These are phyloP conservation scores for Penicillium sp. DNA, from an alignment of 2,329 filamentous ascomycete genomes.

Conservation along the genomic window DNA sequence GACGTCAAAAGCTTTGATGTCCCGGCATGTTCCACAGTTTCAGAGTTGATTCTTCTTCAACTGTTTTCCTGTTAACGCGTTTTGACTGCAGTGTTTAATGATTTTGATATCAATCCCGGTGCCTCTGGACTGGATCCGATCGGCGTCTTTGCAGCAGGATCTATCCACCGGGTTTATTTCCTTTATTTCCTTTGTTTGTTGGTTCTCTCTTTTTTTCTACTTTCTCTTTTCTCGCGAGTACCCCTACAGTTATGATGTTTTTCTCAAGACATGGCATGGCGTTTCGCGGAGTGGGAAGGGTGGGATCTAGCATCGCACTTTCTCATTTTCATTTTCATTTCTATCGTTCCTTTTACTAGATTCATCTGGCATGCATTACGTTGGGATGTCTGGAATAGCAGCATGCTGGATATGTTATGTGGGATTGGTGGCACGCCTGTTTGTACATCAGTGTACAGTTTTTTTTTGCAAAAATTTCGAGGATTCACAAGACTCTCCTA, in stretches of 20 bases:
- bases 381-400: slow-evolving; percentile 1
- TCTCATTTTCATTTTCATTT: slow-evolving; percentile 6
- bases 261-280: slow-evolving; percentile 30
- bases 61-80: neutral
- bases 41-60: neutral
- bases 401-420: slow-evolving; percentile 1
- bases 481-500: neutral
- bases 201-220: slow-evolving; percentile 2
- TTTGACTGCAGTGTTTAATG: neutral
- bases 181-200: slow-evolving; percentile 4
- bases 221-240: slow-evolving; percentile 31
- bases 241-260: slow-evolving; percentile 31
- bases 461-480: neutral
- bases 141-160: neutral
- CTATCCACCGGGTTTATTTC: neutral
- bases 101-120: neutral
- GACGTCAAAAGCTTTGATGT: neutral
- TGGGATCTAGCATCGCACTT: slow-evolving; percentile 19
- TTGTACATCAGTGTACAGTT: slow-evolving; percentile 15
- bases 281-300: slow-evolving; percentile 28
- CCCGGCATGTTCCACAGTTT: neutral
- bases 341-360: slow-evolving; percentile 1
- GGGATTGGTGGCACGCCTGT: neutral
- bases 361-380: slow-evolving; percentile 4
- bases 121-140: slow-evolving; percentile 7